These are phyloP conservation scores for Phyllosticta paracitricarpa DNA, from an alignment of 2,329 filamentous ascomycete species.

Conservation along the genomic window DNA sequence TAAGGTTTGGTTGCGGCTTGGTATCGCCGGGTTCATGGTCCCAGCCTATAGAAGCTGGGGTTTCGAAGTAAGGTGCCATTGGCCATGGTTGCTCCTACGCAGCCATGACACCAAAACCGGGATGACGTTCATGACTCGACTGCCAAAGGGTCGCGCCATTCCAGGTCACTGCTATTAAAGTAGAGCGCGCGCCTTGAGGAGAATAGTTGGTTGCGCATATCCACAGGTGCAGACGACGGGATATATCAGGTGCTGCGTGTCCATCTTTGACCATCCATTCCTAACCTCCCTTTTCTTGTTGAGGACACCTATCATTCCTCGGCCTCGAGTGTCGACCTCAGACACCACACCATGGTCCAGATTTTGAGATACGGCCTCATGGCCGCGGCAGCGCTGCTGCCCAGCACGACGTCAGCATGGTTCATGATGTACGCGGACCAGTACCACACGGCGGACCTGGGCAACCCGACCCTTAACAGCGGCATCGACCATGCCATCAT, in stretches of 20 bases:
- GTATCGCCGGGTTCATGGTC: neutral
- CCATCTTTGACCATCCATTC: neutral
- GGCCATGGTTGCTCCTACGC: neutral
- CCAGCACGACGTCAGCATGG: conserved; percentile 1
- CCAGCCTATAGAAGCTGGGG: neutral
- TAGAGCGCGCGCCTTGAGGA: neutral
- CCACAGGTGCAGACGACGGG: neutral
- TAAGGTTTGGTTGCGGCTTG: neutral
- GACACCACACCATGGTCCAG: neutral
- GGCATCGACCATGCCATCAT: conserved; percentile 27
- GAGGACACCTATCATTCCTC: neutral
- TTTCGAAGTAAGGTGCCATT: neutral
- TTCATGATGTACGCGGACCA: conserved; percentile 10
- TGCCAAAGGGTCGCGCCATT: neutral
- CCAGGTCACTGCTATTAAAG: neutral
- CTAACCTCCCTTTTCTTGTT: neutral
- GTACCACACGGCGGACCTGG: conserved; percentile 3
- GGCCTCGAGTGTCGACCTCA: neutral
- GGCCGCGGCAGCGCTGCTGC: neutral
- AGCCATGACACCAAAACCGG: neutral
- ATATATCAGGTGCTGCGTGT: neutral
- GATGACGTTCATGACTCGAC: neutral
- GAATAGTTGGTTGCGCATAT: neutral
- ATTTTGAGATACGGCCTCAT: neutral
- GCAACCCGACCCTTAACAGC: conserved; percentile 13